Evolutionary conservation across 116 monocot species (phyloP).

Genomic region (Trichopus zeylanicus): DNA sequence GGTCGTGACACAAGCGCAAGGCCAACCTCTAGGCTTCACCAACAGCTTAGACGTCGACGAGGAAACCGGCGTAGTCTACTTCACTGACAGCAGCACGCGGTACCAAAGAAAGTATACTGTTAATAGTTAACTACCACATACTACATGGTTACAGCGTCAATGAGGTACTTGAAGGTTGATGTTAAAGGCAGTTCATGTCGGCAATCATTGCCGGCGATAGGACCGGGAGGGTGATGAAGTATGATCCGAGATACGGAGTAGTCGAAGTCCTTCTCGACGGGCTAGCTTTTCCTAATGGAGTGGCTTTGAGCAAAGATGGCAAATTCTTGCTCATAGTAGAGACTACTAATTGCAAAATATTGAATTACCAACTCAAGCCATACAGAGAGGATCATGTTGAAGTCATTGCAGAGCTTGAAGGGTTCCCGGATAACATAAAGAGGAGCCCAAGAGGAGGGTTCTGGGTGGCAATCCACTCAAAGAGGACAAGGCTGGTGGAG

Average conservation of each 20-base stretch:
- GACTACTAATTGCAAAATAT: slow-evolving; percentile 38
- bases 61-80: slow-evolving; percentile 26
- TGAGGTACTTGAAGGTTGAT: neutral
- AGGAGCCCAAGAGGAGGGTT: slow-evolving; percentile 51
- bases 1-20: slow-evolving; percentile 20
- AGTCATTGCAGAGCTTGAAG: slow-evolving; percentile 34
- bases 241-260: slow-evolving; percentile 31
- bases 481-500: slow-evolving; percentile 12
- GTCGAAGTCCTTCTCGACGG: slow-evolving; percentile 30
- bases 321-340: slow-evolving; percentile 46
- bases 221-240: slow-evolving; percentile 66
- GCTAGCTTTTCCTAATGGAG: slow-evolving; percentile 70
- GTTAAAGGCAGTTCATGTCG: slow-evolving; percentile 48
- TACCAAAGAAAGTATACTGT: slow-evolving; percentile 27
- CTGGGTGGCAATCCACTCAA: slow-evolving; percentile 59
- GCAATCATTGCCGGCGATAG: slow-evolving; percentile 33
- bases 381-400: slow-evolving; percentile 9
- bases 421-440: slow-evolving; percentile 81
- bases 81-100: slow-evolving; percentile 36
- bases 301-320: slow-evolving; percentile 37
- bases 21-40: slow-evolving; percentile 26
- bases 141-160: neutral
- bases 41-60: slow-evolving; percentile 37
- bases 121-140: neutral
- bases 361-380: slow-evolving; percentile 36